A percentile compares a stretch with the other conserved stretches of the same genome.
These are phyloP conservation scores for Fusarium austroafricanum DNA, from an alignment of 2,329 filamentous ascomycete genomes.

Conservation along the genomic window DNA sequence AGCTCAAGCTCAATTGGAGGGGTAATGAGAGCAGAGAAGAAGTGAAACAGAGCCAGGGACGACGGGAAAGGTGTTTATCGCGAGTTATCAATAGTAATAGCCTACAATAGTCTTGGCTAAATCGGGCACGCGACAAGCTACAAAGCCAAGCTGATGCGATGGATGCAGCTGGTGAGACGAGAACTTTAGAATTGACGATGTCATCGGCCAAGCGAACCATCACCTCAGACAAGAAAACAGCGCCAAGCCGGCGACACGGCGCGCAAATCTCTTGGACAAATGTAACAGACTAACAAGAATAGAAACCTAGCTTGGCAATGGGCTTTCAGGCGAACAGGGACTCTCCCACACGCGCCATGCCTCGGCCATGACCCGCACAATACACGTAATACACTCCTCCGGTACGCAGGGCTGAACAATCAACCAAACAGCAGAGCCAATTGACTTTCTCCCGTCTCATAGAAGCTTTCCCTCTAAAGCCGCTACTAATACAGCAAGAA, in stretches of 20 bases:
- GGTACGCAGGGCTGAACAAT: constrained; percentile 29
- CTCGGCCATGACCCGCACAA: constrained; percentile 28
- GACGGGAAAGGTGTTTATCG: constrained; percentile 10
- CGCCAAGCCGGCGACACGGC: constrained; percentile 40
- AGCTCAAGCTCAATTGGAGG: constrained; percentile 12
- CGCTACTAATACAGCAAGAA: neutral
- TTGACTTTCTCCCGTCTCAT: constrained; percentile 1
- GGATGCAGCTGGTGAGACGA: constrained; percentile 16
- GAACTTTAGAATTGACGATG: constrained; percentile 6
- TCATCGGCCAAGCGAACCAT: constrained; percentile 23
- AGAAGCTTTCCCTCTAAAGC: neutral
- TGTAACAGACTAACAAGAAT: constrained; percentile 3
- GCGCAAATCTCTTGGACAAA: constrained; percentile 19
- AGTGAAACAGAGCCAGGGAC: neutral
- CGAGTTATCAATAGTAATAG: neutral
- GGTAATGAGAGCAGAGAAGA: constrained; percentile 2
- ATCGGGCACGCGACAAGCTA: constrained; percentile 32
- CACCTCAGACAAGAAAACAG: constrained; percentile 11
- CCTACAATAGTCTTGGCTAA: constrained; percentile 23
- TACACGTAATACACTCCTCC: constrained; percentile 29
- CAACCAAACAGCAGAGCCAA: constrained; percentile 8
- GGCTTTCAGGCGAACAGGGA: constrained; percentile 5
- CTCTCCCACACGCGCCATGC: neutral
- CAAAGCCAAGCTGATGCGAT: constrained; percentile 12
- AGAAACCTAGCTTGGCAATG: neutral